These are phyloP conservation scores for Ophiostoma himal-ulmi DNA, from an alignment of 2,329 filamentous ascomycete genomes.

Conservation along the genomic window DNA sequence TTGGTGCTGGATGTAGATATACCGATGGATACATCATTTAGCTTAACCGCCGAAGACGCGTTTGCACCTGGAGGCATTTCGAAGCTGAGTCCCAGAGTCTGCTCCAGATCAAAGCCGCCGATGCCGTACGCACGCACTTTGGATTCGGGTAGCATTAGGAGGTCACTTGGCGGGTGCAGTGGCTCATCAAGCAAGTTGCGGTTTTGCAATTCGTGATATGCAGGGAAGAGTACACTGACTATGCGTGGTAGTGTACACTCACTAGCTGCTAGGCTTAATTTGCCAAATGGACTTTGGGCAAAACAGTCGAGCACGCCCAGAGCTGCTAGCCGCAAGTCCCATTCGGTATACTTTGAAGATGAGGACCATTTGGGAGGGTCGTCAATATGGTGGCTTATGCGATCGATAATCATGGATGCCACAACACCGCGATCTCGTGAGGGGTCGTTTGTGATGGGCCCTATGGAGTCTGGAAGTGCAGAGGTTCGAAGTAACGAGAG, in stretches of 20 bases:
- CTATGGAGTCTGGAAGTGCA: conserved; percentile 57
- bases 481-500: conserved; percentile 63
- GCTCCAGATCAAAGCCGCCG: conserved; percentile 21
- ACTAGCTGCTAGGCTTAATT: conserved; percentile 61
- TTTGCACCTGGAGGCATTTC: neutral
- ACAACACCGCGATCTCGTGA: conserved; percentile 40
- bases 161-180: conserved; percentile 15
- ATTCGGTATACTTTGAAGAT: conserved; percentile 36
- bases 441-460: conserved; percentile 49
- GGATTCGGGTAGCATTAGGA: conserved; percentile 8
- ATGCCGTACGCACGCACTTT: conserved; percentile 23
- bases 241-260: conserved; percentile 66
- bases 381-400: conserved; percentile 56
- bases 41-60: neutral
- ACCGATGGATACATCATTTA: neutral
- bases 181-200: conserved; percentile 19
- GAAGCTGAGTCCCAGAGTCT: conserved; percentile 15
- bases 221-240: conserved; percentile 38
- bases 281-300: conserved; percentile 56
- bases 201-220: conserved; percentile 23
- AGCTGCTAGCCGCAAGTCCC: conserved; percentile 41
- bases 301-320: conserved; percentile 56
- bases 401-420: conserved; percentile 51
- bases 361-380: conserved; percentile 46
- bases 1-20: neutral